Evolutionary conservation across 2,329 filamentous ascomycete species (phyloP), one percentile per base, ranked within the genome.

Genomic region (Triangularia setosa): DNA sequence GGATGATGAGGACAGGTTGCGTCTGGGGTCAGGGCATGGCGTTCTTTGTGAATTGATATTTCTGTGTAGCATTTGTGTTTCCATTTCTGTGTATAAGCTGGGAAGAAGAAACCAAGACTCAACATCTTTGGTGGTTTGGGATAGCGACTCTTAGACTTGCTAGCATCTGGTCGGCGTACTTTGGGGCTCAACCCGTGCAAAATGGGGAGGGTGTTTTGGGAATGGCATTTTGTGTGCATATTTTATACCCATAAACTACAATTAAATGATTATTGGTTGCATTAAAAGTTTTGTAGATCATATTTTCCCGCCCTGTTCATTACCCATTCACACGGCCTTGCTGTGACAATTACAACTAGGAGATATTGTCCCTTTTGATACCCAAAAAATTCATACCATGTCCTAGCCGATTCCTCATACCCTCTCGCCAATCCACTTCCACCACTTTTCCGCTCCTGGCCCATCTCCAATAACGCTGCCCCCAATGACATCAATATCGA

Each of bases 371-470:
- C 23, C 16, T 54, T 24, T 27, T n/a, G 9, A n/a, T 25, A 25
- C 8, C 52, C 7, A 53, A 25, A 53, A 23, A 27, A 18, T 18
- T 9, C 16, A n/a, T 35, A 30, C 14, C 7, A 33, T n/a, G 1
- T 44, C 16, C n/a, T n/a, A n/a, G n/a, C n/a, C n/a, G n/a, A 6
- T 12, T 48, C 6, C 7, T 63, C 33, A 95, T 71, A 96, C 79
- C 73, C 89, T 87, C 73, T 89, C 84, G 1, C 88, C 91, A 73
- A 98, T 88, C 94, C 94, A 98, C 72, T 86, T 85, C 86, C 93
- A 96, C 93, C 94, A 97, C 75, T 86, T 89, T 63, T 90, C 87
- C 30, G 92, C 87, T 25, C 89, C 89, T n/a, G 88, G 82, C 9
- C 84, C 88, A 61, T 90, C 85, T 73, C 75, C 85, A 75, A 75